Base-by-base conservation (phyloP, 257 asterid genomes). In the Pogostemon cablin region DNA sequence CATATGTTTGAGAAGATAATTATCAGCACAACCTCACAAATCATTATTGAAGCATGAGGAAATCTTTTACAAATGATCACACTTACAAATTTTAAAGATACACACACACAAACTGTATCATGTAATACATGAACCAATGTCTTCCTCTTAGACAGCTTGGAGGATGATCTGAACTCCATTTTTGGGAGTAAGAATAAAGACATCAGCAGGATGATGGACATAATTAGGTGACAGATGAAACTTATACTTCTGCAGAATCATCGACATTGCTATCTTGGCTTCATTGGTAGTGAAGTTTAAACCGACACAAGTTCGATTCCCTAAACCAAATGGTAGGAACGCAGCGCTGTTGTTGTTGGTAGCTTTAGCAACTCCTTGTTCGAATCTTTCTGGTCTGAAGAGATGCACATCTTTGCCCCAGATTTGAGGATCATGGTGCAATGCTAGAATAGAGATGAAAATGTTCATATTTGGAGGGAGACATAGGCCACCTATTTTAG, bases 261-360 rank as follows among this genome's bases (percentile, higher is more conserved):
- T 87, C 0, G 88, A 80, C 1, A 87, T 71, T 4, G 84, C 81
- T 56, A 87, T 66, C 81, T 87, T 87, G 37, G 85, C 80, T 76
- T 87, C 93, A 47, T 78, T 83, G 10, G 88, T 83, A 4, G 88
- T 75, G 65, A 87, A 83, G 68, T 85, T 85, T 44, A 83, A 72
- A 41, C 90, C 93, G 0, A 81, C 90, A 71, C 93, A 87, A 75
- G 88, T 85, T 25, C 87, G 76, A 48, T 84, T 82, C 44, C 90
- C 93, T 73, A 79, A 17, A 9, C 93, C 93, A 9, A 87, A 87
- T 0, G 93, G 93, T 0, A 85, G 17, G 54, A 83, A 87, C 3
- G 93, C 85, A 40, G 85, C 83, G 9, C 59, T 39, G 38, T 81
- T 78, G 55, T 81, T 81, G 72, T 83, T 83, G 61, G 87, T 83